Base-by-base conservation (phyloP, 2,329 filamentous ascomycete species). In the Colletotrichum liriopes region DNA sequence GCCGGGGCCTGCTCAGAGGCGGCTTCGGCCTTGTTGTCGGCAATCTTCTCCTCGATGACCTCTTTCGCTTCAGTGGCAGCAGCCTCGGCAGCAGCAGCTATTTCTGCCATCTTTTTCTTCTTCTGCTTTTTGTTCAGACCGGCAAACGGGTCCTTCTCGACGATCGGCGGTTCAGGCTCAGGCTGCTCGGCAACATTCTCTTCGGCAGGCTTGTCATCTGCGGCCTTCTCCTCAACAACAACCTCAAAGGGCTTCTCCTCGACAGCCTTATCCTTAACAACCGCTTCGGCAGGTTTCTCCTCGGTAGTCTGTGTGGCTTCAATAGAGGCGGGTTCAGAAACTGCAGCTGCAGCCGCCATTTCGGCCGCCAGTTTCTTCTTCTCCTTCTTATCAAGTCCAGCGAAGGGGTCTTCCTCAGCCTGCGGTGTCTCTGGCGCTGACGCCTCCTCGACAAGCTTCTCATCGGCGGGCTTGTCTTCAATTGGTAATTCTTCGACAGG, bases 321-420 rank as follows among this genome's bases (percentile, higher is more conserved):
- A 9, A 29, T 26, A 18, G 20, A n/a, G 47, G 26, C 12, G 20
- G 49, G n/a, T 35, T 32, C 37, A 0, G 49, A 41, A 43, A 37
- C 37, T 11, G 61, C 5, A 32, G 39, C 35, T n/a, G 11, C 37
- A 16, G 37, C 37, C 23, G 49, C 49, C 23, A 43, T 54, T 23
- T 54, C 61, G 7, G 47, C 11, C 32, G n/a, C 18, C 32, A 18
- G 20, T 2, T 51, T 62, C n/a, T 51, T 35, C 23, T 9, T 47
- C 59, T 51, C 61, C 35, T 51, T 62, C 47, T 54, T 41, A 49
- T 23, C 32, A 12, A 47, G 29, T 20, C 49, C 26, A 37, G 14
- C 60, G n/a, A 74, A 59, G 26, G 65, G 32, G 16, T 64, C 71
- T 7, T 77, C 75, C 26, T 77, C 75, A 23, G 73, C 74, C 59